Conservation (phyloP, 1,284 basidiomycete species). For the Paramarasmius palmivorus region DNA sequence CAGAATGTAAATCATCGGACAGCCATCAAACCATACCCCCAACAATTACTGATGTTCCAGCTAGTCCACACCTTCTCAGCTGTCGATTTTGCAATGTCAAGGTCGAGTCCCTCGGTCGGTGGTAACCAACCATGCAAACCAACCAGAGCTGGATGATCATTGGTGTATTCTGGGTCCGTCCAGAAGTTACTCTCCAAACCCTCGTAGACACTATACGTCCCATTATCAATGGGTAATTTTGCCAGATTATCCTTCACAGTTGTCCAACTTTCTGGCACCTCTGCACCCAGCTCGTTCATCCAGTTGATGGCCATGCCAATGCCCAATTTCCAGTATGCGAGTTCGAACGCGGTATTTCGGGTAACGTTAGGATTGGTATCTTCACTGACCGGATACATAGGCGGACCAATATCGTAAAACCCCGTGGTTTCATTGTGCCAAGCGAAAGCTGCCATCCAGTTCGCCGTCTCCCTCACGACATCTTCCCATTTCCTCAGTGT, state of each 20-base stretch:
- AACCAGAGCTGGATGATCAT: conserved; percentile 59
- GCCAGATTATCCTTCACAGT: conserved; percentile 48
- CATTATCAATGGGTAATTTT: conserved; percentile 47
- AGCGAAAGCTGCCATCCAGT: conserved; percentile 62
- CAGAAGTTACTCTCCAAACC: conserved; percentile 54
- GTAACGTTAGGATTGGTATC: conserved; percentile 57
- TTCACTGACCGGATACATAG: conserved; percentile 58
- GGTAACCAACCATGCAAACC: conserved; percentile 63
- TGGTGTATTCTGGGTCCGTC: conserved; percentile 50
- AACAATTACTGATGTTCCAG: conserved; percentile 59
- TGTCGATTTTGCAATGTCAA: conserved; percentile 46
- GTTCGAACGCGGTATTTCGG: conserved; percentile 55
- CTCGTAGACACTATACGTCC: conserved; percentile 56
- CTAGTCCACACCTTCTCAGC: conserved; percentile 53
- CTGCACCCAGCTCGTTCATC: conserved; percentile 43
- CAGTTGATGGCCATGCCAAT: conserved; percentile 48
- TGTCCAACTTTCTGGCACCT: conserved; percentile 43
- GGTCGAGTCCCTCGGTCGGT: conserved; percentile 45
- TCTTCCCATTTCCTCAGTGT: conserved; percentile 51
- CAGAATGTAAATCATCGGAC: conserved; percentile 26
- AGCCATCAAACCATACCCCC: too few species aligned
- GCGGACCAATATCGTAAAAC: conserved; percentile 57
- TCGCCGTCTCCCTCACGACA: conserved; percentile 51
- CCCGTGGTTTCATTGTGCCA: conserved; percentile 48
- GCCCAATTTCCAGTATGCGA: conserved; percentile 59